These are phyloP conservation scores for Lecanosticta acicola DNA, from an alignment of 2,329 filamentous ascomycete species.

Conservation along the genomic window DNA sequence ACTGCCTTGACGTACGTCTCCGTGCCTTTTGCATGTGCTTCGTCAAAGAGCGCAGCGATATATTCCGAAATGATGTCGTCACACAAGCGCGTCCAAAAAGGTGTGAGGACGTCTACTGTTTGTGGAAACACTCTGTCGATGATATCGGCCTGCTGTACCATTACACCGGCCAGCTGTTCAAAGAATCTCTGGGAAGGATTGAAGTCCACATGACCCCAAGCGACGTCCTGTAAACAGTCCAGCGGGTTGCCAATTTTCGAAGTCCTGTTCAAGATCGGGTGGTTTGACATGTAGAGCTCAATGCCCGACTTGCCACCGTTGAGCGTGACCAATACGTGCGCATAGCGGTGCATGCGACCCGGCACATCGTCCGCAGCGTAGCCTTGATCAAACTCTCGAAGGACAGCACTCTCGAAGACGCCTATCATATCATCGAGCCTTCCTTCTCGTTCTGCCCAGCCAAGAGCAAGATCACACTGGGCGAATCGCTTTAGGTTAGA, in stretches of 20 bases:
- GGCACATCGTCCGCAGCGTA: conserved; percentile 86
- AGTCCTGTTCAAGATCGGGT: conserved; percentile 72
- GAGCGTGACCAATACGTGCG: conserved; percentile 73
- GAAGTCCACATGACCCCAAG: conserved; percentile 63
- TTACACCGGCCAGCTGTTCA: conserved; percentile 62
- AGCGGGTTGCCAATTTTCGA: conserved; percentile 66
- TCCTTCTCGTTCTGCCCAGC: conserved; percentile 64
- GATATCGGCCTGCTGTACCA: conserved; percentile 75
- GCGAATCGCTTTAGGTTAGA: conserved; percentile 73
- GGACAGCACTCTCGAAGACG: conserved; percentile 84
- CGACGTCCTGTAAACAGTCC: conserved; percentile 70
- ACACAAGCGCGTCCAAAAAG: conserved; percentile 73
- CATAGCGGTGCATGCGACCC: conserved; percentile 82
- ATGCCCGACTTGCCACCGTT: conserved; percentile 74
- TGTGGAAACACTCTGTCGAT: conserved; percentile 79
- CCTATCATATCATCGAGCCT: conserved; percentile 68
- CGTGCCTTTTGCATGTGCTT: conserved; percentile 70
- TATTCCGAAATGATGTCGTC: conserved; percentile 83
- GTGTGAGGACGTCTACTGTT: conserved; percentile 63
- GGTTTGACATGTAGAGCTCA: conserved; percentile 79
- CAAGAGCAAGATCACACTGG: conserved; percentile 72
- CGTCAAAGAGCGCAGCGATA: conserved; percentile 76
- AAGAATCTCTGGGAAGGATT: conserved; percentile 81
- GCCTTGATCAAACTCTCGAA: conserved; percentile 88
- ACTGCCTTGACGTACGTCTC: conserved; percentile 79